Percentiles rank a stretch among this genome's conserved stretches.
These are phyloP conservation scores for Tricholoma terreum DNA, from an alignment of 768 basidiomycete genomes.

Conservation along the genomic window DNA sequence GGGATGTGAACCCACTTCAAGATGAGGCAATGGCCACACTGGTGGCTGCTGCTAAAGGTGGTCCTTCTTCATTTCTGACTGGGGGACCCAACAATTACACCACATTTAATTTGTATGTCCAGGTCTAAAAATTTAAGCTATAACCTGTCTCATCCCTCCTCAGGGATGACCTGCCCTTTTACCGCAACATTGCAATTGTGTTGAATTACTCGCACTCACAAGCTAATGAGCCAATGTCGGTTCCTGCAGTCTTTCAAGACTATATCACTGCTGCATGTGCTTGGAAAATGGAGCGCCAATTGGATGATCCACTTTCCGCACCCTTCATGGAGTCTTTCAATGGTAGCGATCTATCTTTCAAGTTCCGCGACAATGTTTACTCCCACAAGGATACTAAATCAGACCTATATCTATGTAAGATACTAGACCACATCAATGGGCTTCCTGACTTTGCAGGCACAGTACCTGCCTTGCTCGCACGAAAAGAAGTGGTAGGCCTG, in stretches of 20 bases:
- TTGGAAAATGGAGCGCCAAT: neutral
- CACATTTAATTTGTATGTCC: neutral
- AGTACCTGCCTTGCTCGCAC: neutral
- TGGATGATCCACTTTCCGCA: neutral
- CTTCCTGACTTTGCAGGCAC: neutral
- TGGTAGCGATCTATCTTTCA: neutral
- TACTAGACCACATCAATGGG: neutral
- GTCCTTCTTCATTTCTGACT: neutral
- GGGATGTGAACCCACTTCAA: neutral
- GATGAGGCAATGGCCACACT: neutral
- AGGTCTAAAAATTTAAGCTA: neutral
- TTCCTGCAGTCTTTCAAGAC: neutral
- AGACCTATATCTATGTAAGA: neutral
- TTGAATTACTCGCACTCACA: neutral
- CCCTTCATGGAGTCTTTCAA: neutral
- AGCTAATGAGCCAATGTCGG: neutral
- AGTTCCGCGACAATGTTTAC: neutral
- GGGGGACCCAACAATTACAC: neutral
- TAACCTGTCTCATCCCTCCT: neutral
- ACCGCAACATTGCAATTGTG: neutral
- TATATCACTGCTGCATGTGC: neutral
- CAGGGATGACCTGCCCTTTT: neutral
- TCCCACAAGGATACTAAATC: neutral
- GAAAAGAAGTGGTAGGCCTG: neutral
- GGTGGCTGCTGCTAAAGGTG: neutral